phyloP scores from a whole-genome alignment of 257 asterid genomes.

The Linderniella brevidens region DNA sequence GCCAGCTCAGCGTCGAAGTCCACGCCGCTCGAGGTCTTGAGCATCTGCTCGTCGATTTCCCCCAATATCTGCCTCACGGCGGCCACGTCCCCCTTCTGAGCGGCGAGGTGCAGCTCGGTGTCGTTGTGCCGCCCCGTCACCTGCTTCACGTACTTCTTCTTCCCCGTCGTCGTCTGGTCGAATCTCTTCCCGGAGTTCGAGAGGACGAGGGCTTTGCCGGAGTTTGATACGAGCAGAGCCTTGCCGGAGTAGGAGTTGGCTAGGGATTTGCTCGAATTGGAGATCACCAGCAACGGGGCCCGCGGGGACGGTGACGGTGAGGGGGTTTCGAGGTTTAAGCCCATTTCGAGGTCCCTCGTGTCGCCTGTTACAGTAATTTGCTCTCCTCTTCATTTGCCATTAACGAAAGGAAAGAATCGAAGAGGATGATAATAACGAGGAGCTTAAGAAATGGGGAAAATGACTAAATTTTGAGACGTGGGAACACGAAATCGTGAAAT shows the following conservation, averaged over 20 bases:
- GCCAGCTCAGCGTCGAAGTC: slow-evolving; percentile 39
- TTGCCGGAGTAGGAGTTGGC: slow-evolving; percentile 40
- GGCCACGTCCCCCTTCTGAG: slow-evolving; percentile 40
- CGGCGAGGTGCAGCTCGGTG: slow-evolving; percentile 52
- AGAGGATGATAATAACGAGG: neutral
- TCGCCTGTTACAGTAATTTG: slow-evolving; percentile 15
- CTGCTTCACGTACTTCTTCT: slow-evolving; percentile 40
- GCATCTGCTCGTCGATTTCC: slow-evolving; percentile 35
- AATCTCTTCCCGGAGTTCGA: slow-evolving; percentile 20
- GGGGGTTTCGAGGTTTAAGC: slow-evolving; percentile 17
- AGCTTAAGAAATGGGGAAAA: neutral
- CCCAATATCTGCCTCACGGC: slow-evolving; percentile 48
- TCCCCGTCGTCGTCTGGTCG: slow-evolving; percentile 28
- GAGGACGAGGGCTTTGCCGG: slow-evolving; percentile 7
- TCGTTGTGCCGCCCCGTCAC: slow-evolving; percentile 53
- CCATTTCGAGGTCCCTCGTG: slow-evolving; percentile 27
- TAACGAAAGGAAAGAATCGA: no score
- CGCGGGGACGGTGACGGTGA: slow-evolving; percentile 42
- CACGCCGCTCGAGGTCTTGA: slow-evolving; percentile 21
- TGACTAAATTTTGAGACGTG: neutral
- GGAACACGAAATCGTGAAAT: no score
- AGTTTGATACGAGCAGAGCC: slow-evolving; percentile 31
- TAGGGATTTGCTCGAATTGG: slow-evolving; percentile 39
- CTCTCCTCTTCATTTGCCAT: no score
- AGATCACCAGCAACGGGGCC: slow-evolving; percentile 40